Evolutionary conservation across 257 asterid species (phyloP), one percentile per base, ranked within the genome.

Genomic region (Solanum appendiculatum): DNA sequence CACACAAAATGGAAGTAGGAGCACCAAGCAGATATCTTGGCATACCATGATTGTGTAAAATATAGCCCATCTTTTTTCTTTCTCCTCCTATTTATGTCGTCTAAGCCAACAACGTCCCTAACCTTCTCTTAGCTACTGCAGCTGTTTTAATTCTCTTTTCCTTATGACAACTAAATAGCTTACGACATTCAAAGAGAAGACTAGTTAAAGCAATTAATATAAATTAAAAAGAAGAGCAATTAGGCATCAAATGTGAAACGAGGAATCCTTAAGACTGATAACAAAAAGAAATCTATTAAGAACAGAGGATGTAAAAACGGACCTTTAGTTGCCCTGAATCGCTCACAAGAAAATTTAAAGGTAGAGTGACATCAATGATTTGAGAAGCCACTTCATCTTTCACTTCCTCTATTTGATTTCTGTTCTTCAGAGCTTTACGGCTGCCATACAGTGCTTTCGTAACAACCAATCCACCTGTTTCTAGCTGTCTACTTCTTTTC

Each of bases 321-420:
- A 97, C 99, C 99, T 97, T 97, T 87, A 96, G 98, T 86, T 93
- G 91, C 87, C 98, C 98, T 20, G 97, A 88, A 46, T 95, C 98
- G 29, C 88, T 94, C 86, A 97, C 95, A 42, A 97, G 95, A 90
- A 97, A 97, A 90, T 95, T 97, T 40, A 97, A 92, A 46, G 99
- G 98, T 86, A 94, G 37, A 85, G 98, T 92, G 86, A 97, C 98
- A 88, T 97, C 99, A 4, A 94, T 63, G 89, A 93, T 90, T 89
- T 94, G 95, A 63, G 96, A 93, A 85, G 91, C 90, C 77, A 88
- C 88, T 83, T 85, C 95, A 86, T 95, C 95, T 81, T 86, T 90
- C 83, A 89, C 89, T 92, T 91, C 97, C 90, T 91, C 93, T 29
- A 88, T 89, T 85, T 87, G 90, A 44, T 69, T 88, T 91, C 78